Evolutionary conservation across 116 monocot species (phyloP).

Genomic region (Dioscorea cayenensis): DNA sequence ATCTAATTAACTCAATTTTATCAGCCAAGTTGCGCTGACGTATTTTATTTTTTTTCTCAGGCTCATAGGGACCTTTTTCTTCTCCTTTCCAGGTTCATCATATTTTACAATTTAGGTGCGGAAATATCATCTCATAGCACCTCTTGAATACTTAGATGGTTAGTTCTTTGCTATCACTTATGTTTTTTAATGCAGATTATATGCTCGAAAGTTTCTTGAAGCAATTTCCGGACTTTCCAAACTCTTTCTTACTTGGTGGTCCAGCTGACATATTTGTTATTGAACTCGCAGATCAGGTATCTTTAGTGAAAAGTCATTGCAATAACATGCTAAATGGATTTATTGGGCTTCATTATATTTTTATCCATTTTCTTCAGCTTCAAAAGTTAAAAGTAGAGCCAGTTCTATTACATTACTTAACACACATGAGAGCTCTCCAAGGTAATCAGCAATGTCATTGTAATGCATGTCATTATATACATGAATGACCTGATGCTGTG

Average conservation of each 20-base stretch:
- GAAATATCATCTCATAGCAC: background rate
- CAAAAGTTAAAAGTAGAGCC: conserved; percentile 98
- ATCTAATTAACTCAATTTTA: background rate
- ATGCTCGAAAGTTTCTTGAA: conserved; percentile 57
- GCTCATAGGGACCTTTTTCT: conserved; percentile 69
- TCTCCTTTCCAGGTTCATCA: conserved; percentile 77
- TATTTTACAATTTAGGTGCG: conserved; percentile 85
- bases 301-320: background rate
- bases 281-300: conserved; percentile 90
- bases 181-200: conserved; percentile 33
- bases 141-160: background rate
- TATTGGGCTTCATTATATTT: background rate
- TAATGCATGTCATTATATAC: background rate
- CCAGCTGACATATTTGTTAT: conserved; percentile 85
- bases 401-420: conserved; percentile 81
- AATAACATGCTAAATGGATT: background rate
- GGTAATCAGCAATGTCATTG: conserved; percentile 21
- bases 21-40: background rate
- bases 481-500: background rate
- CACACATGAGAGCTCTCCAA: conserved; percentile 60
- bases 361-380: conserved; percentile 35
- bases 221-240: conserved; percentile 71
- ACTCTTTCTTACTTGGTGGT: conserved; percentile 71
- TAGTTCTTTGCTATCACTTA: background rate
- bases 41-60: conserved; percentile 19